Percentiles rank a stretch among this genome's conserved stretches.
phyloP scores from a whole-genome alignment of 2,329 filamentous ascomycete genomes.

The Reticulascus tulasneorum region DNA sequence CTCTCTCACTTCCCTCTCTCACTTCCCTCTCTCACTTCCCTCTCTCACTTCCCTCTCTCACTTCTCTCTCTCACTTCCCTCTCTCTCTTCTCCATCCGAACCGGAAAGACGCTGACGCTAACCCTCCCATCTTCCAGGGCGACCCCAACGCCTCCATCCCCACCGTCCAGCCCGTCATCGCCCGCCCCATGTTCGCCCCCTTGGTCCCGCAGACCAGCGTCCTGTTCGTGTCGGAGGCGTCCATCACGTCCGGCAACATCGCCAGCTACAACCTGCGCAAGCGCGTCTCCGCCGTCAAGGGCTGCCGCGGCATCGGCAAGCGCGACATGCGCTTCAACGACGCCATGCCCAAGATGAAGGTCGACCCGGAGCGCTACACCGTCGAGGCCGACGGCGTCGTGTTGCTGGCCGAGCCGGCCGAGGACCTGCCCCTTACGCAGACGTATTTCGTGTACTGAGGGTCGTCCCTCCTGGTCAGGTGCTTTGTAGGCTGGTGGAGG shows the following conservation, averaged over 20 bases:
- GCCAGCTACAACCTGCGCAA: slow-evolving; percentile 73
- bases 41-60: too few species aligned
- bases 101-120: not conserved
- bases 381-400: slow-evolving; percentile 80
- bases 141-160: slow-evolving; percentile 83
- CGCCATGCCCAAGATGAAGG: slow-evolving; percentile 77
- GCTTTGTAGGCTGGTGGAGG: too few species aligned
- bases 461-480: too few species aligned
- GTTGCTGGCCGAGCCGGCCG: slow-evolving; percentile 70
- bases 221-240: slow-evolving; percentile 76
- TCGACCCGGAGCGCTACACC: slow-evolving; percentile 85
- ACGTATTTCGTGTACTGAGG: slow-evolving; percentile 68
- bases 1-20: not conserved
- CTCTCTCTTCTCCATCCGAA: slow-evolving; percentile 1
- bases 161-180: slow-evolving; percentile 78
- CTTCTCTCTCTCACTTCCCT: slow-evolving; percentile 1
- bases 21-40: not conserved
- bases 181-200: slow-evolving; percentile 81
- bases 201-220: slow-evolving; percentile 69
- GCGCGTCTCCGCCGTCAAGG: slow-evolving; percentile 73
- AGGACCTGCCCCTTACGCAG: slow-evolving; percentile 71
- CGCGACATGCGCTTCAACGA: slow-evolving; percentile 89
- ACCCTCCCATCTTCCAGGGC: slow-evolving; percentile 56
- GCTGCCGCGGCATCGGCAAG: slow-evolving; percentile 74
- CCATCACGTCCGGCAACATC: slow-evolving; percentile 63